Percentiles rank a stretch among this genome's conserved stretches.
These are phyloP conservation scores for Citrus reticulata DNA, from an alignment of 345 rosid species.

Conservation along the genomic window DNA sequence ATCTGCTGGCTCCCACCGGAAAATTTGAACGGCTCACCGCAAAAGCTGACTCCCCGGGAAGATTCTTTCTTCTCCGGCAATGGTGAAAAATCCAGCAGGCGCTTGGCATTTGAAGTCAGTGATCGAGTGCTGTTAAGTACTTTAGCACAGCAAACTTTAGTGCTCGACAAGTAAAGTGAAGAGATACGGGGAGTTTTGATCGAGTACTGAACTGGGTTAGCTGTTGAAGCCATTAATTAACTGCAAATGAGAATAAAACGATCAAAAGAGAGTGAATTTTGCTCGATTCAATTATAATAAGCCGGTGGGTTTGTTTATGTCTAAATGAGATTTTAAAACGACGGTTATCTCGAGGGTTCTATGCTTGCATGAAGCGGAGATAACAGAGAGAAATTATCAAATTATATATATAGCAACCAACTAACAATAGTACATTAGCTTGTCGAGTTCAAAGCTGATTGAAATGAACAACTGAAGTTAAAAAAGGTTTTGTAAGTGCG, in stretches of 20 bases:
- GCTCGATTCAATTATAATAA: background rate
- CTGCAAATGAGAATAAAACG: background rate
- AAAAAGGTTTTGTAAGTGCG: too few species aligned
- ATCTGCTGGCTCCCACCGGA: constrained; percentile 20
- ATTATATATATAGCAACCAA: too few species aligned
- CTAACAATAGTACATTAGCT: background rate
- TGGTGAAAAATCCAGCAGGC: constrained; percentile 24
- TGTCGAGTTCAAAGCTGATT: background rate
- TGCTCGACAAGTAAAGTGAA: constrained; percentile 24
- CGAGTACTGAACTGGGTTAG: constrained; percentile 19
- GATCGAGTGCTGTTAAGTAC: constrained; percentile 14
- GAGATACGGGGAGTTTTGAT: constrained; percentile 23
- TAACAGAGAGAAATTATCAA: background rate
- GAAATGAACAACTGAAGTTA: background rate
- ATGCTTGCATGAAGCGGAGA: constrained; percentile 10
- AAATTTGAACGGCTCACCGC: constrained; percentile 15
- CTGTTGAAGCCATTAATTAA: constrained; percentile 32
- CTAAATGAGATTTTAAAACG: background rate
- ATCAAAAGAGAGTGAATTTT: background rate
- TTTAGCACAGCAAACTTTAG: constrained; percentile 3
- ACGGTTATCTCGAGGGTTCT: constrained; percentile 18
- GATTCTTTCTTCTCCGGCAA: constrained; percentile 14
- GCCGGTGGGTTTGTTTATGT: too few species aligned
- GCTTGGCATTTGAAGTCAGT: constrained; percentile 9
- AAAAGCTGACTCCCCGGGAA: constrained; percentile 2